Base-by-base conservation (phyloP, 2,329 filamentous ascomycete species). In the Cercospora sesami region DNA sequence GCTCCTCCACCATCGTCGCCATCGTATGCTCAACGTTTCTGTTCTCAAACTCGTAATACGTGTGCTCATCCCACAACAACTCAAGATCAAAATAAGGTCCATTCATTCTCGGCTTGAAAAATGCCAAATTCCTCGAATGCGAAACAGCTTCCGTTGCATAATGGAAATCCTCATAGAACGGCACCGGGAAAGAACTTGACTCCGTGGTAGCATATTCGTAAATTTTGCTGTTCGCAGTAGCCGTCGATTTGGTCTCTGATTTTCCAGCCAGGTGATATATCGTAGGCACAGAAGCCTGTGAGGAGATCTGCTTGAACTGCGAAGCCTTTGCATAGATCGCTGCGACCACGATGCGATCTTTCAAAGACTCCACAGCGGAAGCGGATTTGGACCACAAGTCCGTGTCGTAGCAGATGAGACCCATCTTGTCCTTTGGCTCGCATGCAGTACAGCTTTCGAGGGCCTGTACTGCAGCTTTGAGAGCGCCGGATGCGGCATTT, bases 1-100 rank as follows among this genome's bases (percentile, higher is more conserved):
- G 91, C 76, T 92, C 87, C 59, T 89, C 83, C 1, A 93, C 90
- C 91, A 94, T 93, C 0, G 91, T 93, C n/a, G 83, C 84, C 91
- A 94, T 93, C 0, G 91, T 94, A 71, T 87, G 86, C 69, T 87
- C 87, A 0, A 92, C 90, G 2, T 86, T 87, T 10, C 90, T 84
- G 65, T 89, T 86, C 1, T 79, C 86, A 76, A 94, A 94, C 75
- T 93, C 90, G 72, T 86, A 90, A 53, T 84, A 84, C 0, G 89
- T 91, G 76, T 94, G 91, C 78, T 93, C 90, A 7, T 93, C 90
- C 91, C 91, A 94, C 60, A 93, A 89, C 1, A 85, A 84, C 75
- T 94, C 91, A 8, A 94, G 85, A 71, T 93, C 89, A 74, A 93
- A 92, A 69, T 83, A 86, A 0, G 91, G 90, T 0, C 90, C 91